Evolutionary conservation across 768 basidiomycete species (phyloP), one percentile per base, ranked within the genome.

Genomic region (Pilatotrama ljubarskyi): DNA sequence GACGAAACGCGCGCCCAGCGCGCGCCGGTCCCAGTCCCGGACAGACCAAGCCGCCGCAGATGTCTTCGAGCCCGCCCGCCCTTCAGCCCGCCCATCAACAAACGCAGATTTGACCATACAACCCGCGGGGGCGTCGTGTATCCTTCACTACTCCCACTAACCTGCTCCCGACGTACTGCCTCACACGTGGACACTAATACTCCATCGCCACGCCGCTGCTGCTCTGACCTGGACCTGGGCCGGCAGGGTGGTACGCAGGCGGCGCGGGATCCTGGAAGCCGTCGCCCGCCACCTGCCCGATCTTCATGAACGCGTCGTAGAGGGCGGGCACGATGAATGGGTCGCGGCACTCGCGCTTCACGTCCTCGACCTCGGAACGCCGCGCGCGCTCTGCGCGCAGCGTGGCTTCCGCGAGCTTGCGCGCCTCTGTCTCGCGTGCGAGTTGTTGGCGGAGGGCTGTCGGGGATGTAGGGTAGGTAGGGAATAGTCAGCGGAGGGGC

Each of bases 251-350:
- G 13, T 49, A 5, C 18, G 36, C 36, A 25, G 51, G 26, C 17
- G 38, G 40, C 22, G 46, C 36, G 20, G 36, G 46, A 5, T 51
- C 61, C 47, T 44, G 37, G 24, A 67, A 58, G 6, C 59, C 64
- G 32, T 71, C 69, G 25, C 66, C 67, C 11, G 71, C 63, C 29
- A 70, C 55, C 53, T 70, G 55, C 26, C 70, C 66, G 32, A 74
- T 54, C 37, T 64, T 62, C 43, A 66, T 52, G 64, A 74, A 72
- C 25, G 71, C 73, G 42, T 74, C 70, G 56, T 70, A 53, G 49
- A 74, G 66, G 20, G 73, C 70, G 9, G 73, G 73, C 2, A 74
- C 69, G 13, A 73, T 64, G 58, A 73, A 66, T 35, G 72, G 73
- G 54, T 62, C 62, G 5, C 44, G 55, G 40, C 61, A 61, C 47